Evolutionary conservation across 2,329 filamentous ascomycete genomes (phyloP), one percentile per base, ranked within the genome.

Genomic region (Grosmannia serpens): DNA sequence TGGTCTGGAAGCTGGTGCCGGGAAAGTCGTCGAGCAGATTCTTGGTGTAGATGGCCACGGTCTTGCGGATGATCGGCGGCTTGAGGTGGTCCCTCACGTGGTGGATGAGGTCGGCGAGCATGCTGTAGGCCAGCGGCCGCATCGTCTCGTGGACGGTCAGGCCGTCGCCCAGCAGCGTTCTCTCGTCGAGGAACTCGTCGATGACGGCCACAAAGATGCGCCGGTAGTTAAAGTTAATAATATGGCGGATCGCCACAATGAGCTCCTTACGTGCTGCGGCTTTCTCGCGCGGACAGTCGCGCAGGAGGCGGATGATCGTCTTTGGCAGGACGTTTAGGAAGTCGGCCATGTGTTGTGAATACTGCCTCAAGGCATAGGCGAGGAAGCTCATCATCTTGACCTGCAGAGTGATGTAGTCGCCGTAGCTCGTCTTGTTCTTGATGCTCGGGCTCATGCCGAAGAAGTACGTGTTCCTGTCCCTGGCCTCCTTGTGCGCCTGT

Each of bases 311-410:
- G 8, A 99, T 89, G 3, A 97, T 89, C 44, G 97, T 92, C 38
- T 88, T 86, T 0, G 94, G 94, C 20, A 99, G 76, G 0, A 84
- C 87, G 0, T 85, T 87, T 31, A 99, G 75, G 66, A 99, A 97
- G 65, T 99, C 94, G 13, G 84, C 83, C 11, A 99, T 76, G 64
- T 96, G 88, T 59, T 88, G 86, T 2, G 91, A 85, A 70, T 96
- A 95, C 53, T 95, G 87, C 50, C 94, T 79, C 15, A 99, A 80
- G 0, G 99, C 75, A 68, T 97, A 99, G 1, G 95, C 95, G 64
- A 99, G 71, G 67, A 99, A 99, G 67, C 91, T 97, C 92, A 99
- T 97, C 0, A 92, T 97, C 77, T 99, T 97, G 20, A 99, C 94
- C 70, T 99, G 95, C 1, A 92, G 91, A 0, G 91, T 97, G 63